Percentiles rank a stretch among this genome's conserved stretches.
Conservation (phyloP, 140 eudicot species). For the Ambrosia hybrid region DNA sequence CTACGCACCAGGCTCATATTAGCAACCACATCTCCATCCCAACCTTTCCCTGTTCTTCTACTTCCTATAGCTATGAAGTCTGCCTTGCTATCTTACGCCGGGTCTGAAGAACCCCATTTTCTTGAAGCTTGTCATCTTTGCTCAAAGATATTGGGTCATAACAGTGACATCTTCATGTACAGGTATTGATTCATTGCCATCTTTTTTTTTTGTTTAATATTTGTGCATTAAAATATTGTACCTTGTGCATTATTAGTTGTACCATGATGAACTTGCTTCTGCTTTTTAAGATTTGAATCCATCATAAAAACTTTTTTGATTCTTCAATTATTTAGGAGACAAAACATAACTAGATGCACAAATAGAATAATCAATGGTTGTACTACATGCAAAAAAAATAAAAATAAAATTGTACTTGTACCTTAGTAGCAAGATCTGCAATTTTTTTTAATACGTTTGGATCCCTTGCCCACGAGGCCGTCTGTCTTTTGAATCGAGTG, state of each 20-base stretch:
- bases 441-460: not conserved
- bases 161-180: conserved; percentile 85
- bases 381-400: not conserved
- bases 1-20: conserved; percentile 32
- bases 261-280: conserved; percentile 13
- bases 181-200: conserved; percentile 40
- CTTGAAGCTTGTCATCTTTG: conserved; percentile 80
- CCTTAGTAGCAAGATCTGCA: conserved; percentile 3
- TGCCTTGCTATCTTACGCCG: conserved; percentile 46
- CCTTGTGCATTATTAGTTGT: conserved; percentile 5
- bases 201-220: not conserved
- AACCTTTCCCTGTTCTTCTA: not conserved
- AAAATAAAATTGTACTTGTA: not conserved
- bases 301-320: not conserved
- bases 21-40: conserved; percentile 20
- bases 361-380: not conserved
- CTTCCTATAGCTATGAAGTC: conserved; percentile 24
- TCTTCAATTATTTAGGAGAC: not conserved
- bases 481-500: no score
- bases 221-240: conserved; percentile 16
- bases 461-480: not conserved
- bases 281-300: not conserved
- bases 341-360: not conserved
- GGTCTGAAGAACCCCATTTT: conserved; percentile 64
- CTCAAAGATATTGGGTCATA: conserved; percentile 53